These are phyloP conservation scores for Stenocarpella maydis DNA, from an alignment of 2,329 filamentous ascomycete species.

Conservation along the genomic window DNA sequence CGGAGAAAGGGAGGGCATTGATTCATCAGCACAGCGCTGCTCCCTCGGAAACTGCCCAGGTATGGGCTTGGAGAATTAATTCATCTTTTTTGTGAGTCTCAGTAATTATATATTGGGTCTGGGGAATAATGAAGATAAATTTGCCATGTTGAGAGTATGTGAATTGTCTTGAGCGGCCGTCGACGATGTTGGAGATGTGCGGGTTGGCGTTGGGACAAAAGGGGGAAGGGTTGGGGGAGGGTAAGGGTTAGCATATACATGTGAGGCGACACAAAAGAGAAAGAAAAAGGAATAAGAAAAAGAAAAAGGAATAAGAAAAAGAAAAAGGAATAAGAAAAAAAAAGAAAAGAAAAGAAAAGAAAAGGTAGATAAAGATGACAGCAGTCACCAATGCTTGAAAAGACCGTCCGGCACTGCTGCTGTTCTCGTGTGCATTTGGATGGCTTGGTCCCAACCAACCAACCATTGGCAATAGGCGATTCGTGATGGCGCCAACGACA, in stretches of 20 bases:
- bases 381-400: no score
- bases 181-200: not conserved
- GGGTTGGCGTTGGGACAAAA: not conserved
- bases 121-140: not conserved
- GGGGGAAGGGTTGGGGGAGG: no score
- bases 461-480: no score
- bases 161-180: not conserved
- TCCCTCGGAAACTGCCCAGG: not conserved
- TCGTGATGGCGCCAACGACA: slow-evolving; percentile 17
- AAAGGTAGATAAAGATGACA: no score
- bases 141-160: not conserved
- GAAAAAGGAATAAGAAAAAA: not conserved
- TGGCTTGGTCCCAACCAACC: no score
- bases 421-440: not conserved
- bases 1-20: not conserved
- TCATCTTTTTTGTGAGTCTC: not conserved
- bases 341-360: no score
- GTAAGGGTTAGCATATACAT: no score
- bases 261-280: no score
- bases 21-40: not conserved
- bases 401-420: not conserved
- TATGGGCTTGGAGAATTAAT: no score
- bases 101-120: not conserved
- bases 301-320: no score
- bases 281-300: no score